Conservation (phyloP, 1,139 yeast genomes). For the Candida sanyaensis region DNA sequence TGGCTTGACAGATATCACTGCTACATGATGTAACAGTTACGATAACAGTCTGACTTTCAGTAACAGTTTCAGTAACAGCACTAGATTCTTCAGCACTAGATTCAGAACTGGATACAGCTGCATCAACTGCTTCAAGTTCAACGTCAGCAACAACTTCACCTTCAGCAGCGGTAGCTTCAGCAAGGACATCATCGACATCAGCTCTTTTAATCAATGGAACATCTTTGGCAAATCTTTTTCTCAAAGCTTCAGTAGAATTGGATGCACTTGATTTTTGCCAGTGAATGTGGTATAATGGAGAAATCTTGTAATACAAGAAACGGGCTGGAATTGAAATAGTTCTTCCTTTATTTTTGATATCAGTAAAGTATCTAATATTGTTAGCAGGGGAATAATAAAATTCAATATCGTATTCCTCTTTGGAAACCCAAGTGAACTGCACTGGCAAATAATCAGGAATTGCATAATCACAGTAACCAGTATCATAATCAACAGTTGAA, state of each 20-base stretch:
- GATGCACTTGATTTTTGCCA: conserved; percentile 27
- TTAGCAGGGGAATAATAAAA: conserved; percentile 35
- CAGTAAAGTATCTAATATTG: conserved; percentile 29
- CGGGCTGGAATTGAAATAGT: conserved; percentile 33
- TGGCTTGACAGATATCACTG: conserved; percentile 29
- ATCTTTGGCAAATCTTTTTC: conserved; percentile 35
- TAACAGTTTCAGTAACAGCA: conserved; percentile 8
- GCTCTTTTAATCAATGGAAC: conserved; percentile 19
- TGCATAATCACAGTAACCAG: conserved; percentile 41
- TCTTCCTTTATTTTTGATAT: conserved; percentile 37
- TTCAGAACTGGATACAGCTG: conserved; percentile 2
- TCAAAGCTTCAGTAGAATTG: conserved; percentile 43
- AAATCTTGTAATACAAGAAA: conserved; percentile 22
- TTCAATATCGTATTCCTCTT: conserved; percentile 34
- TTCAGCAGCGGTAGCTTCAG: conserved; percentile 23
- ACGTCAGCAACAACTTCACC: conserved; percentile 23
- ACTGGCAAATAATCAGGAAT: conserved; percentile 30
- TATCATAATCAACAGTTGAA: conserved; percentile 39
- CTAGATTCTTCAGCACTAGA: not conserved
- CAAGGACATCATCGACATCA: conserved; percentile 32
- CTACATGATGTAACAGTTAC: conserved; percentile 8
- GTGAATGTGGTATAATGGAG: conserved; percentile 32
- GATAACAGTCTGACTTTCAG: conserved; percentile 5
- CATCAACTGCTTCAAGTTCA: conserved; percentile 24
- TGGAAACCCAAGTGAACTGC: conserved; percentile 25